A percentile compares a stretch with the other conserved stretches of the same genome.
Conservation (phyloP, 345 rosid species). For the Combretum micranthum region DNA sequence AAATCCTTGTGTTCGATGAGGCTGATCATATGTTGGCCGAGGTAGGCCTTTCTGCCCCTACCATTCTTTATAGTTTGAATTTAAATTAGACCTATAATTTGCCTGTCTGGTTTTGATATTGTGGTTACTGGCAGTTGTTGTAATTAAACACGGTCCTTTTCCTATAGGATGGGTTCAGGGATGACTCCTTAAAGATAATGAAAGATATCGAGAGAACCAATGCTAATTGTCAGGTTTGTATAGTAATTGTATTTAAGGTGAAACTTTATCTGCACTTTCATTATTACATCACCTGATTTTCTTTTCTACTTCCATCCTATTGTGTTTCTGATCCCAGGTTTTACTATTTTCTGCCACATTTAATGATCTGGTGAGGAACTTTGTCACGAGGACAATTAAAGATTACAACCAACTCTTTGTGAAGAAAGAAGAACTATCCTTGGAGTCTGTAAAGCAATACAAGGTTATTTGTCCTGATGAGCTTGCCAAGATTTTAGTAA, state of each 20-base stretch:
- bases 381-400: slow-evolving; percentile 49
- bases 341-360: slow-evolving; percentile 95
- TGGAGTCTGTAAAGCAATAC: slow-evolving; percentile 86
- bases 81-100: too few species aligned
- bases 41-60: slow-evolving; percentile 24
- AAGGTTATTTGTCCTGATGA: slow-evolving; percentile 85
- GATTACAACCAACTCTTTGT: slow-evolving; percentile 85
- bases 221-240: slow-evolving; percentile 64
- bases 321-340: slow-evolving; percentile 29
- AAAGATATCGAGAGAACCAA: slow-evolving; percentile 58
- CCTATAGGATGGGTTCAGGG: slow-evolving; percentile 87
- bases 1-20: slow-evolving; percentile 93
- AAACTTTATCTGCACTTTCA: not conserved
- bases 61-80: not conserved
- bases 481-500: slow-evolving; percentile 52
- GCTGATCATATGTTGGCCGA: slow-evolving; percentile 97
- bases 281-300: not conserved
- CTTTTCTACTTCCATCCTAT: not conserved
- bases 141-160: not conserved
- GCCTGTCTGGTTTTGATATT: not conserved
- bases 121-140: not conserved
- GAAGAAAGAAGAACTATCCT: slow-evolving; percentile 78
- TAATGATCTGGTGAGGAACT: slow-evolving; percentile 70
- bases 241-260: not conserved
- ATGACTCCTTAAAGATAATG: slow-evolving; percentile 85